Base-by-base conservation (phyloP, 2,329 filamentous ascomycete species). In the Neonectria punicea region DNA sequence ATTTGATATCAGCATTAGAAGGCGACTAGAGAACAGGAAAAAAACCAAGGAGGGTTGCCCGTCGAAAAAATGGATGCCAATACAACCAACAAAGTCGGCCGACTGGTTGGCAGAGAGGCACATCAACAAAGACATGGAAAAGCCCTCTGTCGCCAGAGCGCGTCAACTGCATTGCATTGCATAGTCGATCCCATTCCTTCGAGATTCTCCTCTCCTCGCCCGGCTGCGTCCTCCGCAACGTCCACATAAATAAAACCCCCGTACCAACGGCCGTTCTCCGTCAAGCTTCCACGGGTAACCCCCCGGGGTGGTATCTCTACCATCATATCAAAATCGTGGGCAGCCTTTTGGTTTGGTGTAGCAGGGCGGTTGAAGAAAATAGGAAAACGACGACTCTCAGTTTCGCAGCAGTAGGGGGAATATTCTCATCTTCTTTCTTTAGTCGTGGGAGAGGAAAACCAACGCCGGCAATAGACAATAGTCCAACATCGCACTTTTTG, bases 1-100 rank as follows among this genome's bases (percentile, higher is more conserved):
- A 81, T 81, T 80, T 83, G 83, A 86, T 87, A 86, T 87, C 82
- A 86, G 85, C 84, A 88, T 88, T 88, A 88, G 82, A 87, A 87
- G 83, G 83, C 81, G 82, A 87, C 81, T 87, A 88, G 77, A 83
- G 84, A 80, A 80, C 81, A 80, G 78, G 81, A 80, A 80, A 75
- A 76, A 69, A 80, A 78, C 70, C 74, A 76, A 75, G 74, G 69
- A 68, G 67, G 61, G 68, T 68, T 69, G 62, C 67, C 66, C 74
- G 67, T 71, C 70, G 69, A 74, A 72, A 72, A 71, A 64, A 71
- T 66, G 71, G 71, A 70, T 72, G 75, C 73, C 73, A 63, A 74
- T 73, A 71, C 68, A 74, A 64, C 67, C 49, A 64, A 69, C 34
- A 61, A 36, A 18, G 61, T 57, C 56, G 34, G 56, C 56, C 51